A percentile compares a stretch with the other conserved stretches of the same genome.
Evolutionary conservation across 495 filamentous ascomycete species (phyloP).

Genomic region (Aspergillus campestris): DNA sequence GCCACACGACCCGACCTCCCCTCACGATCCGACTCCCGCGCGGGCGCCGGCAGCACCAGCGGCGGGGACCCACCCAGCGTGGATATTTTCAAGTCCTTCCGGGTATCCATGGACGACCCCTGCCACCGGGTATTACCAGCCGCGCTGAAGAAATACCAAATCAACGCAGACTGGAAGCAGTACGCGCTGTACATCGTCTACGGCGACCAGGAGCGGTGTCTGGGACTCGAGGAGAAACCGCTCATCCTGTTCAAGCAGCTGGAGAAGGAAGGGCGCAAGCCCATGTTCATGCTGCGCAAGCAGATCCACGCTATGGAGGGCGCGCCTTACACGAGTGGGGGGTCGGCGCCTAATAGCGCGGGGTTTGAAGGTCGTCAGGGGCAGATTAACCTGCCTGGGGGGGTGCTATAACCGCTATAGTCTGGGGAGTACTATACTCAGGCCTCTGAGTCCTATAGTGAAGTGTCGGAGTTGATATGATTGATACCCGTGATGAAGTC

Average conservation of each 20-base stretch:
- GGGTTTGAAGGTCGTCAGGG: slow-evolving; percentile 33
- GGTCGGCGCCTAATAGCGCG: slow-evolving; percentile 32
- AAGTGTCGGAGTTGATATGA: too few species aligned
- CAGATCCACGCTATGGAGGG: slow-evolving; percentile 26
- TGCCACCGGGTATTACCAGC: slow-evolving; percentile 96
- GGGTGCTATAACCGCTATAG: slow-evolving; percentile 36
- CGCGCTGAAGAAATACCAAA: slow-evolving; percentile 95
- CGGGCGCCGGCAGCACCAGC: slow-evolving; percentile 7
- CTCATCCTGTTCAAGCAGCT: slow-evolving; percentile 95
- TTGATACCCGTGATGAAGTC: too few species aligned
- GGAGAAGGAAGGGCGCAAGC: slow-evolving; percentile 91
- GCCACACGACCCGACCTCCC: slow-evolving; percentile 29
- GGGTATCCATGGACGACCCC: slow-evolving; percentile 94
- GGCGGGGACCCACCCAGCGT: slow-evolving; percentile 43
- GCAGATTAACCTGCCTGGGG: slow-evolving; percentile 37
- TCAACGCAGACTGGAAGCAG: slow-evolving; percentile 92
- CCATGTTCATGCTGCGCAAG: slow-evolving; percentile 97
- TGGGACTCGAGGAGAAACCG: slow-evolving; percentile 85
- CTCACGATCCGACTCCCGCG: slow-evolving; percentile 45
- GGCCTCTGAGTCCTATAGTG: not conserved
- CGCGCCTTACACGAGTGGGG: slow-evolving; percentile 15
- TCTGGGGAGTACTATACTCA: too few species aligned
- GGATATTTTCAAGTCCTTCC: slow-evolving; percentile 97
- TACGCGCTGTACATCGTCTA: slow-evolving; percentile 98
- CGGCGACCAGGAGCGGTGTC: slow-evolving; percentile 90